phyloP scores from a whole-genome alignment of 176 grass and related monocot genomes.

The Paspalum vaginatum region DNA sequence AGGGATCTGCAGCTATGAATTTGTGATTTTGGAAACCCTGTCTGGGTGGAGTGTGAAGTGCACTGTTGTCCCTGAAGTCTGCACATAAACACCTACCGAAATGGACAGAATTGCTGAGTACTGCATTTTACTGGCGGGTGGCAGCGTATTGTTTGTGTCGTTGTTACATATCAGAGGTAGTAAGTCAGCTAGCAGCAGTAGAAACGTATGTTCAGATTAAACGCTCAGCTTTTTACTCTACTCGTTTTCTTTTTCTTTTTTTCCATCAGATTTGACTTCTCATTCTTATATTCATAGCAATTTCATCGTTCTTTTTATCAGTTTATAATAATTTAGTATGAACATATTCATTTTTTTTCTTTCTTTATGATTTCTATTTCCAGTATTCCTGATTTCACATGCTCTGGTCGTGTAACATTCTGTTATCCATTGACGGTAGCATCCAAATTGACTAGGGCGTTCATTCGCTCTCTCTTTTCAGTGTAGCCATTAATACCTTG shows the following conservation, averaged over 20 bases:
- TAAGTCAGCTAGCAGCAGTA: background rate
- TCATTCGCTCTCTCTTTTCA: background rate
- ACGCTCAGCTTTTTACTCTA: background rate
- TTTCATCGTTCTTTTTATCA: background rate
- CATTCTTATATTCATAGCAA: background rate
- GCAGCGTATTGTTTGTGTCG: too few relatives aligned
- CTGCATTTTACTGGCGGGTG: too few relatives aligned
- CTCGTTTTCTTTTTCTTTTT: background rate
- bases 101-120: background rate
- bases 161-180: too few relatives aligned
- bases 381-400: background rate
- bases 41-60: background rate
- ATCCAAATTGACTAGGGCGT: background rate
- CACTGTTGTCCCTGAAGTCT: background rate
- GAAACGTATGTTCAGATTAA: background rate
- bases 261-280: too few relatives aligned
- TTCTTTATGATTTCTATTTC: too few relatives aligned
- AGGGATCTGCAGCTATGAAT: background rate
- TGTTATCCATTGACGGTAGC: background rate
- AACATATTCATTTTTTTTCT: too few relatives aligned
- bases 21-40: constrained; percentile 1
- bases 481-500: background rate
- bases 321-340: background rate
- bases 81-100: background rate
- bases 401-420: background rate